Conservation (phyloP, 495 filamentous ascomycete genomes). For the Trichoderma parareesei region DNA sequence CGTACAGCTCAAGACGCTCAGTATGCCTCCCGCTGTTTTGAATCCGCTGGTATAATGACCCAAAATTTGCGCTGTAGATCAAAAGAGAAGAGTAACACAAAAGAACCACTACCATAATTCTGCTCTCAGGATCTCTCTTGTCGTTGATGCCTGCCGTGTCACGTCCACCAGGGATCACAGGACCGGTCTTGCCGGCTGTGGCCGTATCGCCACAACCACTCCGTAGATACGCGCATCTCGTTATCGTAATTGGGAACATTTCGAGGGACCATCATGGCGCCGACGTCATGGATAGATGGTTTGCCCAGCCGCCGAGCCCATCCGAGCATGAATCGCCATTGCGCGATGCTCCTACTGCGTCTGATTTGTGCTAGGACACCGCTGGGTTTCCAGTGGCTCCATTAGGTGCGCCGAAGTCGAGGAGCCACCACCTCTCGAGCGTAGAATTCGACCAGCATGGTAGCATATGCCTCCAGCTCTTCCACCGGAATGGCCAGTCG, state of each 20-base stretch:
- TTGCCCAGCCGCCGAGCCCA: neutral
- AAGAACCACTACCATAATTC: neutral
- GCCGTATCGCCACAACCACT: neutral
- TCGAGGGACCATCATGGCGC: neutral
- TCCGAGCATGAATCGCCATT: neutral
- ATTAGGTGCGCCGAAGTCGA: neutral
- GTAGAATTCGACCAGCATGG: slow-evolving; percentile 98
- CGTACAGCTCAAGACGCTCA: neutral
- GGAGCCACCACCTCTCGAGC: slow-evolving; percentile 73
- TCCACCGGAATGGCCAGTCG: slow-evolving; percentile 89
- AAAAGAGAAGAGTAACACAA: too few species aligned
- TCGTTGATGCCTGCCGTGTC: neutral
- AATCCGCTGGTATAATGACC: neutral
- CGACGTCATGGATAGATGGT: neutral
- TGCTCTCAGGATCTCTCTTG: neutral
- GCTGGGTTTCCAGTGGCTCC: neutral
- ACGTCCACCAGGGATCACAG: neutral
- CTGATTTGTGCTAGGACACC: neutral
- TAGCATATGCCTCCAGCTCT: slow-evolving; percentile 94
- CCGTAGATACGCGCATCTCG: neutral
- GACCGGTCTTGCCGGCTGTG: neutral
- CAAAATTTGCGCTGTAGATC: neutral
- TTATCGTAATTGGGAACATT: neutral
- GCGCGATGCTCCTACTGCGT: neutral
- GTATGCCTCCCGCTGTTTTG: neutral